These are phyloP conservation scores for Corylus americana DNA, from an alignment of 306 rosid species.

Conservation along the genomic window DNA sequence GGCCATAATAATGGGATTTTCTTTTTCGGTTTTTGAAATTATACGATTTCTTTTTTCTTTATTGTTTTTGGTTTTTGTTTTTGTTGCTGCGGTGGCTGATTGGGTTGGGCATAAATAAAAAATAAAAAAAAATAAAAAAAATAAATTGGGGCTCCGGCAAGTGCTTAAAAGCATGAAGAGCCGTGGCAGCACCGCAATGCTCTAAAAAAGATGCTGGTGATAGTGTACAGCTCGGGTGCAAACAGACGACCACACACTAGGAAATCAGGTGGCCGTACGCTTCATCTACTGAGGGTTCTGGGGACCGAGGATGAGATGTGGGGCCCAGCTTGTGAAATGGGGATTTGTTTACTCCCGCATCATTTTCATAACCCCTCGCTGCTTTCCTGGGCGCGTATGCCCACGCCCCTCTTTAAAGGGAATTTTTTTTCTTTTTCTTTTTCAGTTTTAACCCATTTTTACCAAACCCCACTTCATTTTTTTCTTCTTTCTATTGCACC, in stretches of 20 bases:
- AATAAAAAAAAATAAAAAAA: neutral
- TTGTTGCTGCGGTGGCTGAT: neutral
- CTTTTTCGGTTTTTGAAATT: too few species aligned
- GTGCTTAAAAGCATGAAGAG: conserved; percentile 37
- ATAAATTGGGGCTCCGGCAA: conserved; percentile 5
- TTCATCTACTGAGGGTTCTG: conserved; percentile 40
- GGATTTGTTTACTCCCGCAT: neutral
- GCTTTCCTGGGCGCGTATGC: conserved; percentile 7
- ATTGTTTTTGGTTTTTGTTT: neutral
- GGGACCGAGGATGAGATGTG: conserved; percentile 44
- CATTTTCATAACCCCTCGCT: neutral
- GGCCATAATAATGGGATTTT: conserved; percentile 57
- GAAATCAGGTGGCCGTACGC: conserved; percentile 59
- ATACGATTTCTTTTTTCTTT: neutral
- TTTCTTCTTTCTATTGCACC: too few species aligned
- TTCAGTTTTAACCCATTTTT: too few species aligned
- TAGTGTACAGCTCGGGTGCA: conserved; percentile 46
- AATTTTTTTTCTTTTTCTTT: too few species aligned
- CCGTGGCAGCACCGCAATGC: conserved; percentile 52
- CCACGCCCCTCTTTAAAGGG: too few species aligned
- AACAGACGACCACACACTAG: conserved; percentile 36
- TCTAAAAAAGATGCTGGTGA: conserved; percentile 39
- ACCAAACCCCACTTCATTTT: too few species aligned
- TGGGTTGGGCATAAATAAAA: neutral
- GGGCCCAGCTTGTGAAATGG: conserved; percentile 35